Conservation (phyloP, 495 filamentous ascomycete genomes). For the Aspergillus mulundensis region DNA sequence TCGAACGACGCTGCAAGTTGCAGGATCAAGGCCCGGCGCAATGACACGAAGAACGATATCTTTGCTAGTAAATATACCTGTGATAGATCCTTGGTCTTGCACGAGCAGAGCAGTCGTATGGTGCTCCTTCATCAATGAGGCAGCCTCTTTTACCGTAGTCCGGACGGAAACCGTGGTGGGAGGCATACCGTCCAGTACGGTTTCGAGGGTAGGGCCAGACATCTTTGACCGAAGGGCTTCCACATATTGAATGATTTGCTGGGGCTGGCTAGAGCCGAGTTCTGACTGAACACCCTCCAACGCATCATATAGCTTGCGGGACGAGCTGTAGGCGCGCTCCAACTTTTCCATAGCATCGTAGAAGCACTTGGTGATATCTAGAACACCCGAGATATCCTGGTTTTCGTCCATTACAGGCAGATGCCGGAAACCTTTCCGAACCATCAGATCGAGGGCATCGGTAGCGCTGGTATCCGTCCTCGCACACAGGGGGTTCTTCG, state of each 20-base stretch:
- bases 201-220: conserved; percentile 95
- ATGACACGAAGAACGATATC: conserved; percentile 98
- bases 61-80: conserved; percentile 99
- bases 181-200: conserved; percentile 84
- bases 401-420: conserved; percentile 99
- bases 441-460: conserved; percentile 96
- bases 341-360: conserved; percentile 99
- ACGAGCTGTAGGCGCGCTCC: conserved; percentile 94
- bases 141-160: conserved; percentile 93
- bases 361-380: conserved; percentile 99
- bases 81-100: conserved; percentile 94
- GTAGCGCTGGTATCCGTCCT: conserved; percentile 97
- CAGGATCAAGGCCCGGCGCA: conserved; percentile 90
- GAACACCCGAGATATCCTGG: conserved; percentile 95
- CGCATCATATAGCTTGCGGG: conserved; percentile 92
- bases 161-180: conserved; percentile 93
- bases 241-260: conserved; percentile 98
- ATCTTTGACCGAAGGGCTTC: conserved; percentile 93
- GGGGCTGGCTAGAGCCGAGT: conserved; percentile 90
- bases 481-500: conserved; percentile 96
- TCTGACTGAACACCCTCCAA: conserved; percentile 99
- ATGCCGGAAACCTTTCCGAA: conserved; percentile 95
- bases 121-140: conserved; percentile 93
- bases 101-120: conserved; percentile 95
- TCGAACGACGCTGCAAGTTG: conserved; percentile 92